Conservation (phyloP, 495 filamentous ascomycete genomes). For the Penicillium cinerascens region DNA sequence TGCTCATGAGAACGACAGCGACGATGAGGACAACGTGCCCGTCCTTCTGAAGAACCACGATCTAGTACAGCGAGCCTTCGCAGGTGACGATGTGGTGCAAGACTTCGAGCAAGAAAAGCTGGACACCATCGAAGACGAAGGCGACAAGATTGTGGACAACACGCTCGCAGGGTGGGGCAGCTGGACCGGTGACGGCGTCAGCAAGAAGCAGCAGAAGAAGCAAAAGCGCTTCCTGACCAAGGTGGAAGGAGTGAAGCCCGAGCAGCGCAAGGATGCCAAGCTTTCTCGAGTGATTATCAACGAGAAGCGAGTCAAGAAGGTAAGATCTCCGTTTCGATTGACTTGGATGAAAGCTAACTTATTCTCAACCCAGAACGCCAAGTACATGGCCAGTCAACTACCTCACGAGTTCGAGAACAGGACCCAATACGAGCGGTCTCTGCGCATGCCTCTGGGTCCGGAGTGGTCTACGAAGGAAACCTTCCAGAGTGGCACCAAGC, state of each 20-base stretch:
- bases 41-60: conserved; percentile 73
- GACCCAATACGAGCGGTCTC: conserved; percentile 84
- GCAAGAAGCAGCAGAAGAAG: conserved; percentile 57
- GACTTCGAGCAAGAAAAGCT: conserved; percentile 82
- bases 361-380: conserved; percentile 60
- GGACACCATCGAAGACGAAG: conserved; percentile 69
- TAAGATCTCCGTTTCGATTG: conserved; percentile 33
- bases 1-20: conserved; percentile 39
- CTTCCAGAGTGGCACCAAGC: conserved; percentile 86
- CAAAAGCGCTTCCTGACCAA: conserved; percentile 64
- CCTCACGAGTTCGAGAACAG: conserved; percentile 84
- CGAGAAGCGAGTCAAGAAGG: conserved; percentile 89
- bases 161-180: conserved; percentile 90
- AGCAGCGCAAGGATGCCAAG: conserved; percentile 76
- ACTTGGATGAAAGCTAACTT: conserved; percentile 21
- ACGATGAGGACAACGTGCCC: conserved; percentile 58
- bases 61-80: conserved; percentile 81
- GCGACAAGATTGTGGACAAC: conserved; percentile 78
- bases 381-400: conserved; percentile 76
- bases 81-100: conserved; percentile 79
- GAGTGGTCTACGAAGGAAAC: conserved; percentile 95
- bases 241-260: conserved; percentile 70
- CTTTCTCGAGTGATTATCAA: conserved; percentile 84
- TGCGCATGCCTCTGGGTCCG: conserved; percentile 83
- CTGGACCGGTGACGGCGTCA: conserved; percentile 81